Conservation (phyloP, 176 grass and related monocot species). For the Poa annua region DNA sequence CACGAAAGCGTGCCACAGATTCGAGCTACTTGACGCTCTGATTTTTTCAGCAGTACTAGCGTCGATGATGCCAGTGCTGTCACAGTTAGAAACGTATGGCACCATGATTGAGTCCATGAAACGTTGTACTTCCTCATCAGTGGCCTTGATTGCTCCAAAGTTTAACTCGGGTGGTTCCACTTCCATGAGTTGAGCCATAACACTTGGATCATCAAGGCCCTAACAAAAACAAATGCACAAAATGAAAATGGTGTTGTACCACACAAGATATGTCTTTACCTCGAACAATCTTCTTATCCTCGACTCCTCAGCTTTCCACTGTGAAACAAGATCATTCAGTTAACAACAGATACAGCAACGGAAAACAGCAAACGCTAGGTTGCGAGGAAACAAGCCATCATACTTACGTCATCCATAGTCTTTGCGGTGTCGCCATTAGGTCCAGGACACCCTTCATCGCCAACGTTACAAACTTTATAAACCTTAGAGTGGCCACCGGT, state of each 20-base stretch:
- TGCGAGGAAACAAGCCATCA: too few relatives aligned
- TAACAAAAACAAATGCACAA: too few relatives aligned
- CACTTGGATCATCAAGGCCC: constrained; percentile 6
- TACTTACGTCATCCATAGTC: constrained; percentile 10
- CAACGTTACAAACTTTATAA: neutral
- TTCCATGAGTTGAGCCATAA: constrained; percentile 5
- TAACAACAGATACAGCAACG: too few relatives aligned
- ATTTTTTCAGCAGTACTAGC: too few relatives aligned
- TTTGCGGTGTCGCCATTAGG: neutral
- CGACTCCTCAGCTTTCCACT: neutral
- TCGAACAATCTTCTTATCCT: constrained; percentile 4
- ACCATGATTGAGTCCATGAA: neutral
- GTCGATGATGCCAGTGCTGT: neutral
- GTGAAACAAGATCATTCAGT: neutral
- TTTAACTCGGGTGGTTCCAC: neutral
- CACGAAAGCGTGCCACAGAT: too few relatives aligned
- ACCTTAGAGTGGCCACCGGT: neutral
- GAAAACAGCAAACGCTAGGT: too few relatives aligned
- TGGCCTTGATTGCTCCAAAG: neutral
- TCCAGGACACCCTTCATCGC: neutral
- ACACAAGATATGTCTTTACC: constrained; percentile 20
- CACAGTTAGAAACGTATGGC: neutral
- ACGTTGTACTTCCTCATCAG: neutral
- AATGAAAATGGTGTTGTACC: neutral
- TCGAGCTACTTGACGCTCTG: too few relatives aligned